Percentiles rank a stretch among this genome's conserved stretches.
These are phyloP conservation scores for Colletotrichum tofieldiae DNA, from an alignment of 2,329 filamentous ascomycete species.

Conservation along the genomic window DNA sequence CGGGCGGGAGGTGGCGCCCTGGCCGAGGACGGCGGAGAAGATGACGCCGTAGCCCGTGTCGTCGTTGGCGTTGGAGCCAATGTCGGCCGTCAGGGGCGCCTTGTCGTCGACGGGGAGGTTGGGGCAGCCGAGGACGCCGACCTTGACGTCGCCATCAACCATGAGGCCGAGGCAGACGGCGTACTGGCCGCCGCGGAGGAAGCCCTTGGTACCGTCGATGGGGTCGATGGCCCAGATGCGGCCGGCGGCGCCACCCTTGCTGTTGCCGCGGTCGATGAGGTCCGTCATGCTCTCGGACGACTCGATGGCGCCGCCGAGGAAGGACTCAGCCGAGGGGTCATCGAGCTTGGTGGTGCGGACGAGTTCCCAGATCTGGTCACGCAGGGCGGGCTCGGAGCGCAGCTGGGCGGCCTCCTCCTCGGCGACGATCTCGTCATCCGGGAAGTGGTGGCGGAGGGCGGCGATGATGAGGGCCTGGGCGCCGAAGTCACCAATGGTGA, in stretches of 20 bases:
- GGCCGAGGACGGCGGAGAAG: conserved; percentile 85
- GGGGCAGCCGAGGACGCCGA: conserved; percentile 94
- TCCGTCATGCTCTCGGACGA: conserved; percentile 78
- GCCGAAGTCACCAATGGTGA: conserved; percentile 98
- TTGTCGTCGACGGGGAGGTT: conserved; percentile 93
- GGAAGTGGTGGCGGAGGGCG: conserved; percentile 91
- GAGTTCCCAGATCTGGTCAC: conserved; percentile 83
- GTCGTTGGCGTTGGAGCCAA: conserved; percentile 82
- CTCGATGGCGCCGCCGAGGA: conserved; percentile 79
- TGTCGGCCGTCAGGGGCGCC: conserved; percentile 77
- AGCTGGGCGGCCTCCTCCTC: conserved; percentile 93
- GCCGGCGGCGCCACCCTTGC: conserved; percentile 79
- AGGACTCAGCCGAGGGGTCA: conserved; percentile 74
- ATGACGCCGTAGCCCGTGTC: conserved; percentile 86
- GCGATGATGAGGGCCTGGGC: conserved; percentile 96
- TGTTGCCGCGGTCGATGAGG: conserved; percentile 78
- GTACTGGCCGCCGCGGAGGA: conserved; percentile 96
- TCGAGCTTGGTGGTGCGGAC: conserved; percentile 81
- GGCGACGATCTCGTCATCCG: conserved; percentile 90
- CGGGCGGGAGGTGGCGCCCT: conserved; percentile 86
- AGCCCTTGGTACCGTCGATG: conserved; percentile 98
- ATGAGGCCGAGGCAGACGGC: conserved; percentile 94
- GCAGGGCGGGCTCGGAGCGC: conserved; percentile 78
- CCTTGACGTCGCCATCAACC: conserved; percentile 93
- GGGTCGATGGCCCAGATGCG: conserved; percentile 97